Percentiles rank a stretch among this genome's conserved stretches.
Conservation (phyloP, 139 green algal species). For the Volvox africanus region DNA sequence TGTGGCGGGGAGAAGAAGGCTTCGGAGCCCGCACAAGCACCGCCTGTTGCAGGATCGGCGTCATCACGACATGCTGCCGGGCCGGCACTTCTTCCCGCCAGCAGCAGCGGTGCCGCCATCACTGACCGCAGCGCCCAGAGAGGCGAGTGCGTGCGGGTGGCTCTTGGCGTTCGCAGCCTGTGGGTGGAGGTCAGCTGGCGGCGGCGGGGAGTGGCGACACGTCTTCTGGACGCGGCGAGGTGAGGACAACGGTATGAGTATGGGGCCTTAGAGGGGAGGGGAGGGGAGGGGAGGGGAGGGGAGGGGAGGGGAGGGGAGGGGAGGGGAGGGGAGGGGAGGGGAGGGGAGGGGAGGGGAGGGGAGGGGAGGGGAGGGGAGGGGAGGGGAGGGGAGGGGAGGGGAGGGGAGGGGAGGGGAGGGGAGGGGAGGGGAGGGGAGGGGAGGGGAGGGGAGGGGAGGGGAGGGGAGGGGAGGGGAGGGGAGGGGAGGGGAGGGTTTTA, state of each 20-base stretch:
- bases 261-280: neutral
- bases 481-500: neutral
- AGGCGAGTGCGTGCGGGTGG: neutral
- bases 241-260: neutral
- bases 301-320: too few species aligned
- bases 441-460: neutral
- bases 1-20: neutral
- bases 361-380: neutral
- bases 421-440: too few species aligned
- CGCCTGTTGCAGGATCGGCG: neutral
- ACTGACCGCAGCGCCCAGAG: neutral
- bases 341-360: neutral
- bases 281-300: neutral
- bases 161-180: conserved; percentile 29
- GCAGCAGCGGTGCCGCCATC: neutral
- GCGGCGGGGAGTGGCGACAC: conserved; percentile 20
- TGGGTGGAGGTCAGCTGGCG: conserved; percentile 41
- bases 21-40: neutral
- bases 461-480: neutral
- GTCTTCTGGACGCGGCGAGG: conserved; percentile 44
- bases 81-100: too few species aligned
- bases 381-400: neutral
- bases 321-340: neutral
- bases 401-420: neutral
- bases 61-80: too few species aligned